Percentiles rank a stretch among this genome's conserved stretches.
Evolutionary conservation across 73 alveolate genomes (phyloP).

Genomic region (Durusdinium trenchii): DNA sequence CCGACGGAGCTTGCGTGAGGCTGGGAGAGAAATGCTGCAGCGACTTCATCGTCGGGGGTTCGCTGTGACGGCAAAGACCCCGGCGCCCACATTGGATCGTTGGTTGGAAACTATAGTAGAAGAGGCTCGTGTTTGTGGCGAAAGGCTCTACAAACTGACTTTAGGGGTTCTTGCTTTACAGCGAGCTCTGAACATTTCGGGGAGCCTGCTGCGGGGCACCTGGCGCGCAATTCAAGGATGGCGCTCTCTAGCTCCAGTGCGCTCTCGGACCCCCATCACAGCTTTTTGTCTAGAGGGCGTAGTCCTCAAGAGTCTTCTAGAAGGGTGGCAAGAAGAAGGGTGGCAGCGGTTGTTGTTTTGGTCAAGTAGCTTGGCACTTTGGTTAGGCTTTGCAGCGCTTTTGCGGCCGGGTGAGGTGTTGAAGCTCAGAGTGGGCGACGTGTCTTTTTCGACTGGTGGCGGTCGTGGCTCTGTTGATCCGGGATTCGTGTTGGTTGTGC

Average conservation of each 20-base stretch:
- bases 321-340: background rate
- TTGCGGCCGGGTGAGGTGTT: background rate
- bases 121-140: background rate
- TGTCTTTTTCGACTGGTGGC: background rate
- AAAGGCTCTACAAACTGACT: background rate
- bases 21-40: background rate
- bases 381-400: background rate
- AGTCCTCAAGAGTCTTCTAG: background rate
- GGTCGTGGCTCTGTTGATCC: background rate
- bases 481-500: background rate
- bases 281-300: background rate
- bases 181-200: background rate
- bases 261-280: background rate
- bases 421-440: background rate
- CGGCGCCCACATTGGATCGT: background rate
- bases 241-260: background rate
- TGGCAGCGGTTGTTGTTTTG: background rate
- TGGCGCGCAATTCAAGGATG: background rate
- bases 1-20: background rate
- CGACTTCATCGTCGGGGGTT: background rate
- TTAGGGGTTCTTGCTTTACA: background rate
- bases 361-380: background rate
- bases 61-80: background rate
- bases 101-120: background rate
- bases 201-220: background rate